Base-by-base conservation (phyloP, 495 filamentous ascomycete species). In the Cetradonia linearis region DNA sequence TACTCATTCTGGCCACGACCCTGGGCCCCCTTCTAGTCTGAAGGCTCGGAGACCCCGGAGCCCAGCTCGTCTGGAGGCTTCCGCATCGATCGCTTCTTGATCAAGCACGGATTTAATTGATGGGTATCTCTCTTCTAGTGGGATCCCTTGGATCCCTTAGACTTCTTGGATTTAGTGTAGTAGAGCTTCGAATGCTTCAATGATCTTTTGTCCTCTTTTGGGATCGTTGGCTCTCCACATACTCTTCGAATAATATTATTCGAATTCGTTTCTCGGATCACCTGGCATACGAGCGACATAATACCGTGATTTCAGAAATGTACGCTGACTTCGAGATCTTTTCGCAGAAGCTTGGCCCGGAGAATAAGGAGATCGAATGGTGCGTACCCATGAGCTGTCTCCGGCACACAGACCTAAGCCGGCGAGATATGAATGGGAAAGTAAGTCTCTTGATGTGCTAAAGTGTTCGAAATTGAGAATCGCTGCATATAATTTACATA, bases 181-280 rank as follows among this genome's bases (percentile, higher is more conserved):
- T 11, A 36, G 33, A 36, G 31, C 31, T n/a, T 54, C 28, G 50
- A 54, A 13, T 16, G 50, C 50, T 54, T 30, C 9, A 5, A 54
- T 16, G 5, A 54, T 1, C 2, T 54, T 34, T 1, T n/a, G 28
- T 34, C 34, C 50, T 28, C 8, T 20, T 3, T 36, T 18, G 13
- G 7, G 31, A 0, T 31, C 0, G 1, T 10, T 2, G 27, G 25
- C 48, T 18, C 14, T 7, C 5, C 0, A 0, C 16, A 30, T 50
- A n/a, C 8, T 31, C 16, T 31, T 14, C 27, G 9, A 25, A 3
- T 3, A 25, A 7, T 25, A 4, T 0, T 4, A 13, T 3, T 0
- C 0, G 1, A 23, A 4, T 25, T n/a, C 5, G 2, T 20, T 0
- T 20, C 42, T 5, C 20, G 5, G 1, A 40, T n/a, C n/a, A n/a